These are phyloP conservation scores for Epicoccum sorghinum DNA, from an alignment of 2,329 filamentous ascomycete species.

Conservation along the genomic window DNA sequence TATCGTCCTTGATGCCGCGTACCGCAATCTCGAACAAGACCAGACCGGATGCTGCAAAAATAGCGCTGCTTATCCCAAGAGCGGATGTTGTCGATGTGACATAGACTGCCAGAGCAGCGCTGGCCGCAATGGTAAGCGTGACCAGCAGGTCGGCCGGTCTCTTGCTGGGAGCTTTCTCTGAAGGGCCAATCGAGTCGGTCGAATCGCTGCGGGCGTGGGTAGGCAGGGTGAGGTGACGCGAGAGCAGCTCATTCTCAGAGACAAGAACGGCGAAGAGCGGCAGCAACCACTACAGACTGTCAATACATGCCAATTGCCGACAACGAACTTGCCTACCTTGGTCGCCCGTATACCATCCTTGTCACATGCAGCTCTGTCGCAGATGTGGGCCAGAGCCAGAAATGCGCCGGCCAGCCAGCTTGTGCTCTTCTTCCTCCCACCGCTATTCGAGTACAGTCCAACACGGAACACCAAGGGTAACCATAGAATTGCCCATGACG, in stretches of 20 bases:
- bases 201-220: conserved; percentile 28
- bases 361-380: conserved; percentile 53
- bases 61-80: conserved; percentile 51
- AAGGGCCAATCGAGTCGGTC: conserved; percentile 19
- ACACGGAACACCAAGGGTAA: conserved; percentile 40
- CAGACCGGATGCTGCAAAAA: conserved; percentile 50
- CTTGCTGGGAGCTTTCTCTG: conserved; percentile 22
- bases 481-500: conserved; percentile 52
- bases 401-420: conserved; percentile 51
- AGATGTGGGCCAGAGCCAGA: conserved; percentile 51
- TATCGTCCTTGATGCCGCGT: conserved; percentile 31
- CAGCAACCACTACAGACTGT: conserved; percentile 40
- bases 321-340: conserved; percentile 44
- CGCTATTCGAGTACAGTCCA: conserved; percentile 38
- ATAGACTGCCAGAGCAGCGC: conserved; percentile 44
- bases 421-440: conserved; percentile 32
- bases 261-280: conserved; percentile 42
- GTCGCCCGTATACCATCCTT: conserved; percentile 53
- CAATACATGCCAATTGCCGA: not conserved
- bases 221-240: conserved; percentile 32
- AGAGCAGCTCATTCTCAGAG: conserved; percentile 35
- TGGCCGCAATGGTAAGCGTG: conserved; percentile 44
- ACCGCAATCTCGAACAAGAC: conserved; percentile 49
- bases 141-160: conserved; percentile 40
- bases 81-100: conserved; percentile 44